Evolutionary conservation across 768 basidiomycete genomes (phyloP), one percentile per base, ranked within the genome.

Genomic region (Rhizopogon sp.): DNA sequence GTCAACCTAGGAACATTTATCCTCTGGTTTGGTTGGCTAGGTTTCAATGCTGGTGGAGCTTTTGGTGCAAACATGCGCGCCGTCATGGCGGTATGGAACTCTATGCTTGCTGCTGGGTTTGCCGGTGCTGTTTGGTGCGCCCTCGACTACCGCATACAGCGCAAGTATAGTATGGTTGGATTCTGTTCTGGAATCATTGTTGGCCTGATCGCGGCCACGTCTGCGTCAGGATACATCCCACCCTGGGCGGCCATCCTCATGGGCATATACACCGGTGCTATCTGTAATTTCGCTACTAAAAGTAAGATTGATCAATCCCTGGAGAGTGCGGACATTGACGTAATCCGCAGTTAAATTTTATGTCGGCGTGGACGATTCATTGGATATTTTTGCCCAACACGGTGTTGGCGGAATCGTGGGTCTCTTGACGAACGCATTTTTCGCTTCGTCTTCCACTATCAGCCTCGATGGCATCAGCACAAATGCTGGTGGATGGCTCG

Each of bases 351-450:
- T 88, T 17, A 90, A 90, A 70, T 80, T 81, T 60, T 62, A 87
- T 35, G 56, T 93, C 53, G 70, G 75, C n/a, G 81, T 93, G 51
- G 94, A 97, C 66, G 94, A 96, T 65, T 84, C 92, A 0, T 85
- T 97, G 44, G 94, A 98, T 78, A 79, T 94, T 44, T 95, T 93
- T 67, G 93, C 93, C n/a, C 85, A 91, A 63, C 95, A 97, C 74
- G 94, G 87, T 35, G 72, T 95, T 39, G 92, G 91, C 9, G 90
- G 92, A 22, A 81, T 90, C 41, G 70, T 90, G 50, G 93, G 91
- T 42, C 76, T 90, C n/a, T 64, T 91, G 45, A 60, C 78, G 58
- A 93, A 88, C 56, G 91, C 73, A 16, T 77, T 94, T 62, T 92
- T 95, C 63, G 92, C 86, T 11, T 81, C 86, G 16, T 69, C 71